Evolutionary conservation across 345 rosid genomes (phyloP), one percentile per base, ranked within the genome.

Genomic region (Combretum micranthum): DNA sequence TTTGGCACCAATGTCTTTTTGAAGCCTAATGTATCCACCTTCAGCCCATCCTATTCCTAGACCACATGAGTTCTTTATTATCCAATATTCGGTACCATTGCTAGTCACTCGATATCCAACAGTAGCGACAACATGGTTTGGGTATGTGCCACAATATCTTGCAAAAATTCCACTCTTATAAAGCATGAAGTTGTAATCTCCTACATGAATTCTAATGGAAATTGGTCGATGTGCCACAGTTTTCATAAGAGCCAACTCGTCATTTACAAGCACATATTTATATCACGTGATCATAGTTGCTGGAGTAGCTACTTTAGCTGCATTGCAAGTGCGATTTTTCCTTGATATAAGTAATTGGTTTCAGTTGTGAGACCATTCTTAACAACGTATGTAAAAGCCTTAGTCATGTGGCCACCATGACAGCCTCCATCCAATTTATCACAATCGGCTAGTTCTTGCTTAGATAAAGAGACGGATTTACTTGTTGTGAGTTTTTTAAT

Each of bases 41-140:
- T 85, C 88, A 2, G 84, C 86, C 86, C 86, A 85, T 21, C 56
- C 18, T 0, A 43, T 82, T 21, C 56, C 18, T 0, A 43, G 20
- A 4, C 88, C 88, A 86, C 93, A 82, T 2, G 93, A 85, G 55
- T 82, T 82, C 84, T 82, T 82, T 15, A 75, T 68, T 65, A 77
- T 43, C 87, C 83, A 83, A 47, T 83, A 83, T 64, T 75, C 74
- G 2, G 64, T 62, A 22, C 83, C 89, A 9, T 64, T 72, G 4
- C n/a, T 47, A 37, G 21, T 60, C 14, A 62, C 63, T 16, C 85
- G 87, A n/a, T 81, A 81, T 20, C 94, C 94, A 42, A 83, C 70
- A 0, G 74, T 57, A 0, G 83, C 75, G 22, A 81, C 78, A 11
- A 73, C 85, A 59, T 81, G 94, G 63, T 69, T 57, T 11, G 64